phyloP scores from a whole-genome alignment of 2,329 filamentous ascomycete species.

The Chaetomium globosum region DNA sequence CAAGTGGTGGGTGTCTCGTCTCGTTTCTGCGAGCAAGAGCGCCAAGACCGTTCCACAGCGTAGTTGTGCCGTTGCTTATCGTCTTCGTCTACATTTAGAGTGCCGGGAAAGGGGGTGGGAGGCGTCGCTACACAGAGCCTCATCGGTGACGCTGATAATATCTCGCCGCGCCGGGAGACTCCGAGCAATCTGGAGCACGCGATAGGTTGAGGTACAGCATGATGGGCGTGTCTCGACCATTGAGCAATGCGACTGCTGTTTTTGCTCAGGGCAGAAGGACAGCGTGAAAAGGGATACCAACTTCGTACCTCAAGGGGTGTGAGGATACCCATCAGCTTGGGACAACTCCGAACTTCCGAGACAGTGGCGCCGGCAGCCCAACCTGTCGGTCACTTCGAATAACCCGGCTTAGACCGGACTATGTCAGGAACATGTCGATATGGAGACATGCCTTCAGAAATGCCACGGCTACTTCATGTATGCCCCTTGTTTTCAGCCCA shows the following conservation, averaged over 20 bases:
- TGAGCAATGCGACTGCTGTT: neutral
- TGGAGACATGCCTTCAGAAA: neutral
- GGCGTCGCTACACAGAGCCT: constrained; percentile 14
- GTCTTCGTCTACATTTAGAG: neutral
- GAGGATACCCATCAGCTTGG: neutral
- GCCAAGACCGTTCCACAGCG: constrained; percentile 2
- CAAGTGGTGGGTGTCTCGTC: neutral
- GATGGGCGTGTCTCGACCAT: neutral
- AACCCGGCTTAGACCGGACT: neutral
- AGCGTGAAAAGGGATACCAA: neutral
- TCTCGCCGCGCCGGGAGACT: neutral
- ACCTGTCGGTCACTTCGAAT: neutral
- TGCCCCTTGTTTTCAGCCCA: neutral
- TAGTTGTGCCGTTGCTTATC: neutral
- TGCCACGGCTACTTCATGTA: neutral
- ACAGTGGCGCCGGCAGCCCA: constrained; percentile 5
- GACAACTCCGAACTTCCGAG: constrained; percentile 8
- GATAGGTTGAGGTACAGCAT: neutral
- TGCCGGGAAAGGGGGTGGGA: neutral
- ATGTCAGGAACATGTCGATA: neutral
- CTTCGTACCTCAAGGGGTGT: neutral
- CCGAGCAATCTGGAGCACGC: neutral
- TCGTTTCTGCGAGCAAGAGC: constrained; percentile 1
- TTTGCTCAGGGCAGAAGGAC: neutral
- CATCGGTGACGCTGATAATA: neutral